Base-by-base conservation (phyloP, 768 basidiomycete species). In the Boletellus ananiceps region DNA sequence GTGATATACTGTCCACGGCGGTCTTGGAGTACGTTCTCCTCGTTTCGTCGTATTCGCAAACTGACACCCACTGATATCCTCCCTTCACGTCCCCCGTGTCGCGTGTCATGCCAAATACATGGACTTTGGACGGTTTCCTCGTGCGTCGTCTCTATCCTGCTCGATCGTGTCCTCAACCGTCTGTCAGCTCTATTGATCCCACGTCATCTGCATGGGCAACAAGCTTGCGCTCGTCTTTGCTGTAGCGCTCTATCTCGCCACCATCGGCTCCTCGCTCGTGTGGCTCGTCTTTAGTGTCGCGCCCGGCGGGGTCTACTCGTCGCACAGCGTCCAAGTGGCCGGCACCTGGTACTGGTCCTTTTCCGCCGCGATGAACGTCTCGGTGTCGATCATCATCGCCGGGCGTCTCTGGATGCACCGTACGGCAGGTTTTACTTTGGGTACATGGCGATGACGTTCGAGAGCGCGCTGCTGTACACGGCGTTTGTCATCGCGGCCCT, bases 391-490 rank as follows among this genome's bases (percentile, higher is more conserved):
- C 15, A 35, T 62, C 15, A 62, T 62, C 19, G 40, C 53, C 1
- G 14, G 8, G 2, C 52, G 61, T 3, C 50, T 62, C 9, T 57
- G 40, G 55, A 48, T 64, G 35, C 51, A 64, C 46, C 37, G 1
- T 58, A 58, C 8, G 61, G 56, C 2, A 15, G 44, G 16, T 61
- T 62, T 16, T 61, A 63, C 32, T 38, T 62, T 33, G 27, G 49
- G 2, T 62, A 58, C n/a, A 58, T 64, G 58, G 49, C 59, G 1
- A 58, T 62, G 62, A 58, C 58, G 18, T 56, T 62, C 38, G 61
- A 62, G 47, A 61, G 61, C 47, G 61, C 61, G 0, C 0, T 47
- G 40, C 27, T 62, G 29, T 62, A 62, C 19, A 55, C 61, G 0
- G 27, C 25, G 16, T 55, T 54, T 6, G 51, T 15, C 13, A 31